A percentile compares a stretch with the other conserved stretches of the same genome.
Conservation (phyloP, 1,284 basidiomycete species). For the Moniliella sp. region DNA sequence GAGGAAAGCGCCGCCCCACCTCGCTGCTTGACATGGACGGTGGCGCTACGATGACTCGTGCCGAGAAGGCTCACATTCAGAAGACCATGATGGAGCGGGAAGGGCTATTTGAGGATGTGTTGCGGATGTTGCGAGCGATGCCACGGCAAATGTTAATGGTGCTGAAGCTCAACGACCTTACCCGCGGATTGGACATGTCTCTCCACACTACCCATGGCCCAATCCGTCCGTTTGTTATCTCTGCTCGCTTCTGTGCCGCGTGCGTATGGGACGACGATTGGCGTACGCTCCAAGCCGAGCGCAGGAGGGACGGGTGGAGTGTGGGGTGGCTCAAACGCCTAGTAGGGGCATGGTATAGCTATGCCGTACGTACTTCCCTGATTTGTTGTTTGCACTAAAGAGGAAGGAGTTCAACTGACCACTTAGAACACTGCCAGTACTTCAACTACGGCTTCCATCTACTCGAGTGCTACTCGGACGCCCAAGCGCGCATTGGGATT, state of each 20-base stretch:
- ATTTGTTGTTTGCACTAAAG: too few species aligned
- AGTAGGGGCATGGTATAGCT: not conserved
- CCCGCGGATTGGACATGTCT: constrained; percentile 40
- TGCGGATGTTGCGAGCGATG: constrained; percentile 23
- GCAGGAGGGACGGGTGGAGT: constrained; percentile 2
- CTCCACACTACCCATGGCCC: constrained; percentile 41
- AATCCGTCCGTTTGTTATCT: constrained; percentile 50
- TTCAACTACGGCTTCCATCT: not conserved
- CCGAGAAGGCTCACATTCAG: constrained; percentile 31
- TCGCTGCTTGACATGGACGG: constrained; percentile 22
- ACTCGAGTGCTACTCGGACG: not conserved
- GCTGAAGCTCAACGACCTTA: constrained; percentile 31
- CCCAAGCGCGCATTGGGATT: too few species aligned
- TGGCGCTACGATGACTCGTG: constrained; percentile 12
- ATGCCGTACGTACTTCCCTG: not conserved
- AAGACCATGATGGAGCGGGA: constrained; percentile 31
- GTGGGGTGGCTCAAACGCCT: not conserved
- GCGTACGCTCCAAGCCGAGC: constrained; percentile 32
- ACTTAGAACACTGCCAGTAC: too few species aligned
- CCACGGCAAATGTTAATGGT: constrained; percentile 33
- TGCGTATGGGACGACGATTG: constrained; percentile 63
- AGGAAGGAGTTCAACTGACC: too few species aligned
- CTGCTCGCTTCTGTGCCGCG: constrained; percentile 65
- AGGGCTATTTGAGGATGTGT: constrained; percentile 22
- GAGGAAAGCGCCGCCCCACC: constrained; percentile 13